Conservation (phyloP, 1,284 basidiomycete genomes). For the Ganoderma resinaceum region DNA sequence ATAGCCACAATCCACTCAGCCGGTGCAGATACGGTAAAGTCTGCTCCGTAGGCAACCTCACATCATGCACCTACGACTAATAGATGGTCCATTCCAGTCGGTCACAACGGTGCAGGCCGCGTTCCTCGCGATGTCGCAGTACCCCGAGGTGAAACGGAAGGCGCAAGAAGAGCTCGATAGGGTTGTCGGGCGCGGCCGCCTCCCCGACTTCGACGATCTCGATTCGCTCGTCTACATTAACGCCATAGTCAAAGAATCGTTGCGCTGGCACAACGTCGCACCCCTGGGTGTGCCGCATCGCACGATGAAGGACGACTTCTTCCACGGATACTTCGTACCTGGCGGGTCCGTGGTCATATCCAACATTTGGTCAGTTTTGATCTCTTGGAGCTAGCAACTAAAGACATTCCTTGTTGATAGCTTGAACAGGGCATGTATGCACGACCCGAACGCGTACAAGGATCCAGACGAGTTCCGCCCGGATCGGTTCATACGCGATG, state of each 20-base stretch:
- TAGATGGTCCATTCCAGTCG: background rate
- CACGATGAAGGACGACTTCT: conserved; percentile 26
- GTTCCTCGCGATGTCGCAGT: conserved; percentile 43
- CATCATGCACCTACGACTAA: background rate
- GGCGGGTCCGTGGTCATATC: conserved; percentile 31
- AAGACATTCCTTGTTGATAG: background rate
- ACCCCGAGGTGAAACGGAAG: conserved; percentile 41
- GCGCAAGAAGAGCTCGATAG: conserved; percentile 42
- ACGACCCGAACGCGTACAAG: background rate
- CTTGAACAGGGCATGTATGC: background rate
- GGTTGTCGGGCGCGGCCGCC: conserved; percentile 34
- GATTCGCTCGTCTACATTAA: conserved; percentile 29
- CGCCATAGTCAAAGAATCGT: conserved; percentile 32
- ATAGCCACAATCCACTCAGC: background rate
- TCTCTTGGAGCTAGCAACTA: background rate
- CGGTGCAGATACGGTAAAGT: conserved; percentile 2
- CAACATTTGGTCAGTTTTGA: conserved; percentile 36
- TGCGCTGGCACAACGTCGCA: conserved; percentile 31
- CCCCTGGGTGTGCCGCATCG: conserved; percentile 22
- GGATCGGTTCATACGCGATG: background rate
- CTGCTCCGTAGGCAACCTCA: no score
- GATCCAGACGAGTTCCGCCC: background rate
- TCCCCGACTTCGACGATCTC: conserved; percentile 30
- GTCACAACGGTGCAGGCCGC: conserved; percentile 37
- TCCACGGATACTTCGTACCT: conserved; percentile 34